phyloP scores from a whole-genome alignment of 148 eudicot genomes.

The Persicaria maculosa region DNA sequence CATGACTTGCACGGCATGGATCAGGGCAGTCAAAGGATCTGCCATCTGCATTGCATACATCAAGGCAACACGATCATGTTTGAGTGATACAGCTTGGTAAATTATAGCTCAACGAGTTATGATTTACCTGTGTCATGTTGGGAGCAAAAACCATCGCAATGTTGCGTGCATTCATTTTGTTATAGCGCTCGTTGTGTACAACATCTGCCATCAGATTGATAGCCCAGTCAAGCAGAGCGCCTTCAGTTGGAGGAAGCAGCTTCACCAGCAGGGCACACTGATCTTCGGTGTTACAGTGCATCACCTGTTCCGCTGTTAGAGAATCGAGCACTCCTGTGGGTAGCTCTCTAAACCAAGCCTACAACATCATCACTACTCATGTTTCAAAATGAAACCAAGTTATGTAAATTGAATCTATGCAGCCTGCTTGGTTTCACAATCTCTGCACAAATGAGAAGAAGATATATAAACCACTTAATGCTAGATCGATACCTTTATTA shows the following conservation, averaged over 20 bases:
- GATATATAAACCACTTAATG: not conserved
- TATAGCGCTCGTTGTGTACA: slow-evolving; percentile 49
- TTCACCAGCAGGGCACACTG: slow-evolving; percentile 53
- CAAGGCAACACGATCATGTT: not conserved
- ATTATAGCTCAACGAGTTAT: not conserved
- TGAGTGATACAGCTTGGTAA: not conserved
- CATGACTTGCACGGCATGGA: slow-evolving; percentile 96
- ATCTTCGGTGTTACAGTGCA: slow-evolving; percentile 83
- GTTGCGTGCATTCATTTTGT: slow-evolving; percentile 92
- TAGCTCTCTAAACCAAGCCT: slow-evolving; percentile 97
- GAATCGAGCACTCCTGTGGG: slow-evolving; percentile 83
- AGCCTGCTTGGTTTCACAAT: not conserved
- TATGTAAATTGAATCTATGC: not conserved
- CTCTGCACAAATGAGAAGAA: not conserved
- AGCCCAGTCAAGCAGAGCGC: slow-evolving; percentile 85
- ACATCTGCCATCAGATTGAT: slow-evolving; percentile 89
- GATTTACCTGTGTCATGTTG: slow-evolving; percentile 86
- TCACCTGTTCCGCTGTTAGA: slow-evolving; percentile 72
- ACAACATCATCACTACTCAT: slow-evolving; percentile 9
- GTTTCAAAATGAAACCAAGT: not conserved
- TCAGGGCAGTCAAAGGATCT: slow-evolving; percentile 85
- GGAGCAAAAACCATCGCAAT: slow-evolving; percentile 98
- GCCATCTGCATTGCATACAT: slow-evolving; percentile 58
- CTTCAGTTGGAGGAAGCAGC: slow-evolving; percentile 67
- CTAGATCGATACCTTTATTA: slow-evolving; percentile 53